A percentile compares a stretch with the other conserved stretches of the same genome.
phyloP scores from a whole-genome alignment of 2,329 filamentous ascomycete genomes.

The Xylaria sp. region DNA sequence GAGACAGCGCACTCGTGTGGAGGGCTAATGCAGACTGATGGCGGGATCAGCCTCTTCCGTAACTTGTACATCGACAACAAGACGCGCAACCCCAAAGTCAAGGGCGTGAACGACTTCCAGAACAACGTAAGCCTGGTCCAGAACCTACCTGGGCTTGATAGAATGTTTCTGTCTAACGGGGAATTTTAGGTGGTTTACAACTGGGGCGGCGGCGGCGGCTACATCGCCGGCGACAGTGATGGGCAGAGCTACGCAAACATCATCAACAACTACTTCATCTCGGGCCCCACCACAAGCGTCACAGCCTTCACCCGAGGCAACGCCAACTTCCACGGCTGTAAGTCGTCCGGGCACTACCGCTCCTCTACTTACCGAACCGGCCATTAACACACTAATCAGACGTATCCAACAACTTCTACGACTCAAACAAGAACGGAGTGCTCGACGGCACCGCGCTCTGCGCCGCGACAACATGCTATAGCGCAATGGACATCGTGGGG shows the following conservation, averaged over 20 bases:
- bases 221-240: constrained; percentile 58
- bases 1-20: constrained; percentile 60
- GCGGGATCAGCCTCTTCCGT: constrained; percentile 56
- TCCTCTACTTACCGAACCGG: no score
- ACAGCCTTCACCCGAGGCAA: constrained; percentile 62
- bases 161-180: no score
- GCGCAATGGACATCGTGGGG: constrained; percentile 50
- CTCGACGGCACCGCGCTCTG: constrained; percentile 55
- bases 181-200: constrained; percentile 55
- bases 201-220: constrained; percentile 59
- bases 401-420: constrained; percentile 58
- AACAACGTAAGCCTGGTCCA: constrained; percentile 43
- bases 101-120: constrained; percentile 60
- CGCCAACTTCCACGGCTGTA: constrained; percentile 56
- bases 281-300: constrained; percentile 55
- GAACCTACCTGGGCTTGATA: no score
- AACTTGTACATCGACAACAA: constrained; percentile 64
- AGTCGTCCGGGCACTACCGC: constrained; percentile 13
- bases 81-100: constrained; percentile 62
- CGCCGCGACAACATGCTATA: constrained; percentile 51
- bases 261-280: constrained; percentile 63
- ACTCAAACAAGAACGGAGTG: constrained; percentile 54
- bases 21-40: constrained; percentile 56
- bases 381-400: constrained; percentile 34
- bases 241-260: constrained; percentile 57